Percentiles rank a stretch among this genome's conserved stretches.
Evolutionary conservation across 1,139 yeast genomes (phyloP).

Genomic region (Saccharomyces pastorianus): DNA sequence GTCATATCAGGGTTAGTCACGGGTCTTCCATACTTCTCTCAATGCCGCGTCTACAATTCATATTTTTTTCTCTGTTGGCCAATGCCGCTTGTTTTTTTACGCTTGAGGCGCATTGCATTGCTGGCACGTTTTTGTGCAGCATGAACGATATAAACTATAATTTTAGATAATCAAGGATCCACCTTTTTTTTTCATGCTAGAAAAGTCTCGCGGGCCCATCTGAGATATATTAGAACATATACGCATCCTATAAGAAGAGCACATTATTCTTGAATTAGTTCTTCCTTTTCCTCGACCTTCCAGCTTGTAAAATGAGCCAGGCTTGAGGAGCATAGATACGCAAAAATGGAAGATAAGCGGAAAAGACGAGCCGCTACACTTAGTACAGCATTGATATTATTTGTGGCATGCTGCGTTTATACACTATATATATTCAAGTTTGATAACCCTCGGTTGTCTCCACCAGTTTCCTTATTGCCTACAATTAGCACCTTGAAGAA

Average conservation of each 20-base stretch:
- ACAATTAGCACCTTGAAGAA: slow-evolving; percentile 31
- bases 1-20: not conserved
- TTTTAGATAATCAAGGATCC: not conserved
- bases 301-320: not conserved
- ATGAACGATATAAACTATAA: not conserved
- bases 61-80: not conserved
- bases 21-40: not conserved
- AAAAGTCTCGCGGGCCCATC: not conserved
- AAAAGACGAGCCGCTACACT: not conserved
- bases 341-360: not conserved
- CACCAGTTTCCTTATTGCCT: slow-evolving; percentile 4
- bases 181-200: not conserved
- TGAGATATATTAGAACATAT: not conserved
- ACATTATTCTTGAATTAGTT: not conserved
- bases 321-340: not conserved
- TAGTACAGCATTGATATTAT: not conserved
- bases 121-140: not conserved
- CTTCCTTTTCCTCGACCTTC: not conserved
- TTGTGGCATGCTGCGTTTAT: not conserved
- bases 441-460: not conserved
- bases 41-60: not conserved
- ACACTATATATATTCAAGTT: not conserved
- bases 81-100: not conserved
- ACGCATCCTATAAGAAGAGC: not conserved
- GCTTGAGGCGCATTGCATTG: not conserved